Evolutionary conservation across 768 basidiomycete species (phyloP), one percentile per base, ranked within the genome.

Genomic region (Tricholoma terreum): DNA sequence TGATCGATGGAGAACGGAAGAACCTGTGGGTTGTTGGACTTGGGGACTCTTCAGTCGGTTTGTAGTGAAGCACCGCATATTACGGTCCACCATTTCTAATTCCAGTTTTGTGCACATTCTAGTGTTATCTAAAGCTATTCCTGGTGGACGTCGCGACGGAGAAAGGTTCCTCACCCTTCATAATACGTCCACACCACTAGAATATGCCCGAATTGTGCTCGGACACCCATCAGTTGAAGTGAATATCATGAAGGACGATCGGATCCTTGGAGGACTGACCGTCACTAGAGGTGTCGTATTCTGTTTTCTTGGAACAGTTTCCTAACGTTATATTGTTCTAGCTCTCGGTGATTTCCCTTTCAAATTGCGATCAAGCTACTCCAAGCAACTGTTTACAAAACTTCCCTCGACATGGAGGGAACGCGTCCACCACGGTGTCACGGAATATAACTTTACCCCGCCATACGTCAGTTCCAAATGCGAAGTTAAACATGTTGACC

Each of bases 261-360:
- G 54, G n/a, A 34, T 55, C 8, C 36, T 55, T 3, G 59, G 62
- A 6, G 22, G 56, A 19, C 50, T 59, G 6, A 60, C 56, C 54
- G 43, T 60, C 15, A 59, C 61, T 11, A 40, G 59, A 63, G 62
- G 59, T 58, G 24, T 24, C 42, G 12, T n/a, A 24, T 19, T 4
- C 22, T 6, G 34, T 24, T 54, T 42, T 36, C n/a, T n/a, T n/a
- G n/a, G n/a, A n/a, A n/a, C n/a, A n/a, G n/a, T n/a, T n/a, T n/a
- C n/a, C n/a, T n/a, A n/a, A n/a, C n/a, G n/a, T n/a, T n/a, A n/a
- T n/a, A n/a, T n/a, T n/a, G n/a, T 50, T 22, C 6, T 12, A 63
- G 59, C 62, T 14, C 31, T 63, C 9, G 62, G 62, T 17, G 62
- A 63, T 36, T 63, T 58, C 33, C 58, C 48, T 15, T 63, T 52